phyloP scores from a whole-genome alignment of 140 eudicot species.

The Flaveria floridana region DNA sequence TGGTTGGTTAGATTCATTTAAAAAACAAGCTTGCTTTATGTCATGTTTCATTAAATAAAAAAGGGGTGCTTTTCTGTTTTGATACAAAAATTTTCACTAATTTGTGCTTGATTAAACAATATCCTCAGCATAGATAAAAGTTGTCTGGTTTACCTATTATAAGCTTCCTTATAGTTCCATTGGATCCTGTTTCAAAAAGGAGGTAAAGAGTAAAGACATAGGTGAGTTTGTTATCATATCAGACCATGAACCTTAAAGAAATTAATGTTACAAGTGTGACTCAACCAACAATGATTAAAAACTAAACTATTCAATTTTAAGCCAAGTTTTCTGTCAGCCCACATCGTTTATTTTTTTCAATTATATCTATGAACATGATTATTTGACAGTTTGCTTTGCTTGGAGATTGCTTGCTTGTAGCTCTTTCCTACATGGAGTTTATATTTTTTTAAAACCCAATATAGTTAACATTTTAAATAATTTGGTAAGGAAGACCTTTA shows the following conservation, averaged over 20 bases:
- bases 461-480: too few species aligned
- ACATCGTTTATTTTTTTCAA: neutral
- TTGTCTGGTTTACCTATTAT: neutral
- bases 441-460: too few species aligned
- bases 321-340: neutral
- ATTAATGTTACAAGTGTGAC: neutral
- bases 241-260: neutral
- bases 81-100: neutral
- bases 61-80: neutral
- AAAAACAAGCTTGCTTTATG: neutral
- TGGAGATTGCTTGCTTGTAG: too few species aligned
- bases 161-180: slow-evolving; percentile 10
- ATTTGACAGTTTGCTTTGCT: too few species aligned
- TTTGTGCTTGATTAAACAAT: neutral
- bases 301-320: neutral
- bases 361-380: too few species aligned
- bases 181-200: slow-evolving; percentile 11
- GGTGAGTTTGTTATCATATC: neutral
- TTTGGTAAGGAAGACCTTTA: too few species aligned
- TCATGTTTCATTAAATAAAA: neutral
- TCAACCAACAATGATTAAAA: neutral
- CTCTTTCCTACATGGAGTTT: too few species aligned
- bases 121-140: neutral
- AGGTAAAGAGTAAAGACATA: neutral
- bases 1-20: neutral